Evolutionary conservation across 768 basidiomycete species (phyloP).

Genomic region (Lactifluus hygrophoroides): DNA sequence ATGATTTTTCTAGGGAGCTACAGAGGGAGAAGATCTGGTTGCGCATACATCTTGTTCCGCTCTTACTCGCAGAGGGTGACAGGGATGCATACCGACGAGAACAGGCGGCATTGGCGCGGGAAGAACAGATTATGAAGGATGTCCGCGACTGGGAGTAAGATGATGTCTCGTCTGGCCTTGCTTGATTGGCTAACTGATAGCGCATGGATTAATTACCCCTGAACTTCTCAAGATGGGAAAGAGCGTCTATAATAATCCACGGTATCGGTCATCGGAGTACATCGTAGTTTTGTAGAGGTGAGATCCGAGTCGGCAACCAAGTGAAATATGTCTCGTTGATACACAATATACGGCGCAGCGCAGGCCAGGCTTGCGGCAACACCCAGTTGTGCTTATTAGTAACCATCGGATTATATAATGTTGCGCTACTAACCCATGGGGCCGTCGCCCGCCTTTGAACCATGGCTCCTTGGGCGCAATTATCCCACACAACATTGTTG

Average conservation of each 20-base stretch:
- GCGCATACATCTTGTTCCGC: constrained; percentile 85
- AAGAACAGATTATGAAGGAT: constrained; percentile 91
- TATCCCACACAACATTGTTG: too few relatives aligned
- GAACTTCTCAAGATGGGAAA: constrained; percentile 57
- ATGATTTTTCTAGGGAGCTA: constrained; percentile 69
- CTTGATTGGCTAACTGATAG: constrained; percentile 23
- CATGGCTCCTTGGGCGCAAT: too few relatives aligned
- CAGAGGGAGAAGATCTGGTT: constrained; percentile 92
- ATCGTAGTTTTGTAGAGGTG: constrained; percentile 49
- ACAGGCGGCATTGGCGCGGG: constrained; percentile 67
- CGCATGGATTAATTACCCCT: constrained; percentile 19
- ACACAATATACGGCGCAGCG: too few relatives aligned
- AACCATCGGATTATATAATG: too few relatives aligned
- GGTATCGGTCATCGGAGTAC: constrained; percentile 51
- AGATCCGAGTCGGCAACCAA: background rate
- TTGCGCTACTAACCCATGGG: too few relatives aligned
- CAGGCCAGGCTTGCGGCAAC: too few relatives aligned
- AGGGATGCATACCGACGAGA: constrained; percentile 78
- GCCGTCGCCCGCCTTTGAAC: too few relatives aligned
- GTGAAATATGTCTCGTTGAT: background rate
- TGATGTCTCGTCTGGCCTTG: constrained; percentile 18
- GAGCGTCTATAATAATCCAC: constrained; percentile 74
- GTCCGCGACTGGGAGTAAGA: constrained; percentile 89
- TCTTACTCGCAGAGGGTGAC: constrained; percentile 90
- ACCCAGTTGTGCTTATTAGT: too few relatives aligned